Evolutionary conservation across 176 grass and related monocot genomes (phyloP), one percentile per base, ranked within the genome.

Genomic region (Cenchrus fungigraminus): DNA sequence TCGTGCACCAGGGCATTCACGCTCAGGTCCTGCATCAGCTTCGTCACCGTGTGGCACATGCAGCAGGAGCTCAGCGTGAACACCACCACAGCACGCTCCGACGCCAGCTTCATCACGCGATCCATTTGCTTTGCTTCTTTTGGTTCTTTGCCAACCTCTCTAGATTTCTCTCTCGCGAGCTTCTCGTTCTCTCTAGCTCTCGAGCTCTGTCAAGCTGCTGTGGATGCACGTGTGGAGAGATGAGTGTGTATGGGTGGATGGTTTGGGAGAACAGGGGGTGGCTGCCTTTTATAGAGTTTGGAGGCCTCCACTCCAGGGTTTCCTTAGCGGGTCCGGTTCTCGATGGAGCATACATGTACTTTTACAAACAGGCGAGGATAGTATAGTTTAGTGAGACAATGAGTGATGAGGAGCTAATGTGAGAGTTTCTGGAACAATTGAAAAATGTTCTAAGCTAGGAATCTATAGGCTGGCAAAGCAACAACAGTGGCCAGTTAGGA

Each of bases 231-330:
- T 25, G 22, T 68, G 44, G n/a, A 69, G 49, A 31, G 15, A 68
- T 28, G 65, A 81, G 78, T 54, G 9, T 67, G 78, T 68, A 42
- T 0, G 6, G 20, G 6, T 58, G 76, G 79, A 52, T 89, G 82
- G 63, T 68, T 61, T 76, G 70, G 70, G 25, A 34, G 77, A 11
- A 53, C 12, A 8, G 29, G 22, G 22, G 77, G 20, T 58, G 64
- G 61, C 44, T 42, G 34, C 77, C 82, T 85, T 89, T 81, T 89
- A 85, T 89, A 89, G 87, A 50, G 63, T 62, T 40, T 8, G 49
- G 9, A 66, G 51, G 52, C 50, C 22, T 2, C 3, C 34, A 34
- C n/a, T 9, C 43, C 47, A 42, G 58, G 34, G 3, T 79, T 83
- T 65, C 71, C 64, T 68, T 43, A 52, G 69, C 51, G 19, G 28